Evolutionary conservation across 2,329 filamentous ascomycete genomes (phyloP).

Genomic region (Colletotrichum ledebouriae): DNA sequence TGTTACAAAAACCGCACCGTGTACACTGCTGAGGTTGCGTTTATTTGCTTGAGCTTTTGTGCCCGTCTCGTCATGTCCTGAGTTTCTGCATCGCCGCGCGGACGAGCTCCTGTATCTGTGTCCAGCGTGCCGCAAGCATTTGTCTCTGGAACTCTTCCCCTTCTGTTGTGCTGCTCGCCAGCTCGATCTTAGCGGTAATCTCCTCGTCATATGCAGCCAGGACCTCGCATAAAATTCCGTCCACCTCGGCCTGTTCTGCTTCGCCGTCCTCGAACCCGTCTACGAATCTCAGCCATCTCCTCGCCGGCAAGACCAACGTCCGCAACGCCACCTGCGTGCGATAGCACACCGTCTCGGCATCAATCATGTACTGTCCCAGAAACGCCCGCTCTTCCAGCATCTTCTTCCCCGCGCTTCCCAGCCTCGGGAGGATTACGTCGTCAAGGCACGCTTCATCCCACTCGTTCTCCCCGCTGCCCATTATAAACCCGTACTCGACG

Average conservation of each 20-base stretch:
- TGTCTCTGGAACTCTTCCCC: conserved; percentile 54
- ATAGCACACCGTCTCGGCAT: conserved; percentile 65
- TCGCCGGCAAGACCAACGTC: conserved; percentile 50
- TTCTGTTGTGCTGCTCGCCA: conserved; percentile 48
- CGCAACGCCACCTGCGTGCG: conserved; percentile 68
- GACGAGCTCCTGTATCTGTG: conserved; percentile 57
- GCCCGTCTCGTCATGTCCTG: conserved; percentile 7
- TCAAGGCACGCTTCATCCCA: conserved; percentile 66
- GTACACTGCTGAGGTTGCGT: conserved; percentile 1
- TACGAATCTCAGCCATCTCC: conserved; percentile 62
- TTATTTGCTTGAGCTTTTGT: neutral
- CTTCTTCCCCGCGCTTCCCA: conserved; percentile 52
- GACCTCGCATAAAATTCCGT: conserved; percentile 53
- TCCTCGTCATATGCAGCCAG: conserved; percentile 54
- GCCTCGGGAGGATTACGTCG: conserved; percentile 57
- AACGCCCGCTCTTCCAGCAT: conserved; percentile 62
- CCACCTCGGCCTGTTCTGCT: conserved; percentile 55
- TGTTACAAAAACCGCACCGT: conserved; percentile 20
- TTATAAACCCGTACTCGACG: conserved; percentile 72
- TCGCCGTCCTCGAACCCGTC: conserved; percentile 61
- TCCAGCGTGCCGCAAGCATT: conserved; percentile 57
- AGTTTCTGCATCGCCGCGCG: conserved; percentile 52
- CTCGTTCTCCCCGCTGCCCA: conserved; percentile 59
- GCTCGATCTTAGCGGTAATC: conserved; percentile 49
- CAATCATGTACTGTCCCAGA: conserved; percentile 65